phyloP scores from a whole-genome alignment of 768 basidiomycete genomes.

The Russula lepida region DNA sequence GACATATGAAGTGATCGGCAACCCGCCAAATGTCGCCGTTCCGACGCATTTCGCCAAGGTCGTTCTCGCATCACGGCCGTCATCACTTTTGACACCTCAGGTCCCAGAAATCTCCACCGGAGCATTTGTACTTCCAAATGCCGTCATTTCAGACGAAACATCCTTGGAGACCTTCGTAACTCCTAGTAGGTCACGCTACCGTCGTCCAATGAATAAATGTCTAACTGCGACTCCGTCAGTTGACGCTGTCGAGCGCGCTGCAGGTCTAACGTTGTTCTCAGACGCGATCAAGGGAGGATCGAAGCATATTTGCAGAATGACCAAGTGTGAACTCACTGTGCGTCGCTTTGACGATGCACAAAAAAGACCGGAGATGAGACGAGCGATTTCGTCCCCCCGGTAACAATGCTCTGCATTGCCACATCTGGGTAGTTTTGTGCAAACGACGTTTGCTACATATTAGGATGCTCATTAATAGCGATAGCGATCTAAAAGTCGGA shows the following conservation, averaged over 20 bases:
- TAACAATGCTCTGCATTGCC: slow-evolving; percentile 2
- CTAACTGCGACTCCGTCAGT: slow-evolving; percentile 39
- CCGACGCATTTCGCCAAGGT: slow-evolving; percentile 99
- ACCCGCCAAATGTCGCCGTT: slow-evolving; percentile 82
- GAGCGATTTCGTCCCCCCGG: slow-evolving; percentile 42
- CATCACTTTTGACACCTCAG: slow-evolving; percentile 63
- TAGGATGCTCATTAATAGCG: not conserved
- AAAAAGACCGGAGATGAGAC: slow-evolving; percentile 49
- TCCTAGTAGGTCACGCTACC: slow-evolving; percentile 45
- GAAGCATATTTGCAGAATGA: slow-evolving; percentile 81
- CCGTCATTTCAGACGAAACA: slow-evolving; percentile 79
- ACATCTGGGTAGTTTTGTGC: not conserved
- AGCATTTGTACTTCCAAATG: slow-evolving; percentile 94
- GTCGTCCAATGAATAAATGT: not conserved
- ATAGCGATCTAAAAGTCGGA: slow-evolving; percentile 42
- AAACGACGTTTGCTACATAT: not conserved
- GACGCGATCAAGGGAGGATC: slow-evolving; percentile 63
- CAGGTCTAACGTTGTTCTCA: slow-evolving; percentile 83
- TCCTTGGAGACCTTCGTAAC: slow-evolving; percentile 74
- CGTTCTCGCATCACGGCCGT: slow-evolving; percentile 66
- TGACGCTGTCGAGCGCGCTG: slow-evolving; percentile 84
- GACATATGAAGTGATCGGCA: slow-evolving; percentile 93
- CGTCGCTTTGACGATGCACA: slow-evolving; percentile 87
- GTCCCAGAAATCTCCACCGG: slow-evolving; percentile 75
- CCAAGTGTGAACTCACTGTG: slow-evolving; percentile 82